Percentiles rank a stretch among this genome's conserved stretches.
These are phyloP conservation scores for Oryza punctata DNA, from an alignment of 176 grass and related monocot species.

Conservation along the genomic window DNA sequence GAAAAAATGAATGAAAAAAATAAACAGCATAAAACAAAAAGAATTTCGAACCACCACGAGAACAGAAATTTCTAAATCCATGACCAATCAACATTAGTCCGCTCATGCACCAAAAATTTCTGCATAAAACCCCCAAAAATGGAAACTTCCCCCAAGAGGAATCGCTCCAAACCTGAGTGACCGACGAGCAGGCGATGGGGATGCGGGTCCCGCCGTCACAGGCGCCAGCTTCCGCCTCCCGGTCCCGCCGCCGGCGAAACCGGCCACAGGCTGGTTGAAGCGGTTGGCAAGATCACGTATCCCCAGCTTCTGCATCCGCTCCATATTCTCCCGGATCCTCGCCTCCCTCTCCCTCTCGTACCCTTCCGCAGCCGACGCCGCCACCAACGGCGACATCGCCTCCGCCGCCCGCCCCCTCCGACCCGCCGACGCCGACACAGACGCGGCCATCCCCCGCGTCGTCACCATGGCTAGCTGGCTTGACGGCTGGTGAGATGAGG, in stretches of 20 bases:
- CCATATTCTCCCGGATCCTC: slow-evolving; percentile 79
- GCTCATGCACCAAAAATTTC: too few relatives aligned
- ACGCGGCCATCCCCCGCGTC: neutral
- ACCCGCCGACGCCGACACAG: neutral
- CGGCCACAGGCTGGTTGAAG: neutral
- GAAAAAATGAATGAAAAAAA: too few relatives aligned
- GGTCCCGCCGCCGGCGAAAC: neutral
- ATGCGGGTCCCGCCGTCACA: slow-evolving; percentile 8
- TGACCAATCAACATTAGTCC: too few relatives aligned
- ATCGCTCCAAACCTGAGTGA: slow-evolving; percentile 44
- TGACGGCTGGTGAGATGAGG: neutral
- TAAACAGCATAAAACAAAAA: neutral
- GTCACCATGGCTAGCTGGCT: neutral
- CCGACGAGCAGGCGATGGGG: slow-evolving; percentile 39
- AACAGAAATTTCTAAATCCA: too few relatives aligned
- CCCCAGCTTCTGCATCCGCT: slow-evolving; percentile 68
- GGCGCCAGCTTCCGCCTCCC: neutral
- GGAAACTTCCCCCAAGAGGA: neutral
- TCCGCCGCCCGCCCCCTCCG: neutral
- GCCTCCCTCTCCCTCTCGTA: slow-evolving; percentile 66
- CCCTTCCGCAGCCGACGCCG: neutral
- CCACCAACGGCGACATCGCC: neutral
- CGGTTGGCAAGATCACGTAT: slow-evolving; percentile 53
- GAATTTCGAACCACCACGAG: too few relatives aligned
- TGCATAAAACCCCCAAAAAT: too few relatives aligned